Evolutionary conservation across 208 protist genomes (phyloP).

Genomic region (Acanthamoeba sp.): DNA sequence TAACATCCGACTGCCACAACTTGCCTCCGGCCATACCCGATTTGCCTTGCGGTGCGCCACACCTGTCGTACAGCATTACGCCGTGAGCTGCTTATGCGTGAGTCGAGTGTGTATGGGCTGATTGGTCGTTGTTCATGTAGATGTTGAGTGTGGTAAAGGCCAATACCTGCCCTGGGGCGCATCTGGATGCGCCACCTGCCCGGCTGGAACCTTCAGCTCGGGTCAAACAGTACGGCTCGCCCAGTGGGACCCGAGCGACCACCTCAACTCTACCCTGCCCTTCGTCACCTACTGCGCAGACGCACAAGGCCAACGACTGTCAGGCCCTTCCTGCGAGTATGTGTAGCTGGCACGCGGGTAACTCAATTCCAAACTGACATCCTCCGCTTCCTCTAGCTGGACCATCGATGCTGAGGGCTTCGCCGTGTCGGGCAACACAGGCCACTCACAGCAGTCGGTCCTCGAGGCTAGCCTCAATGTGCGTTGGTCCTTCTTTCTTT

Average conservation of each 20-base stretch:
- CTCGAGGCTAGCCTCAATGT: constrained; percentile 16
- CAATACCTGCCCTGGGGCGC: constrained; percentile 51
- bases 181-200: not conserved
- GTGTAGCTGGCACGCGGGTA: not conserved
- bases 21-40: not conserved
- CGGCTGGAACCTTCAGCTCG: constrained; percentile 40
- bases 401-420: not conserved
- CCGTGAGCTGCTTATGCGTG: not conserved
- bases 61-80: not conserved
- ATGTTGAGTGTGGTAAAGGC: not conserved
- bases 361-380: not conserved
- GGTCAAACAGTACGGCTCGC: not conserved
- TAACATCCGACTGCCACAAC: not conserved
- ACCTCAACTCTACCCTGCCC: constrained; percentile 19
- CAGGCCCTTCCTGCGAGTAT: not conserved
- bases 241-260: not conserved
- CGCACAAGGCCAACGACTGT: not conserved
- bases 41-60: constrained; percentile 16
- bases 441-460: not conserved
- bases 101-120: no score
- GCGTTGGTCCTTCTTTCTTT: not conserved
- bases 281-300: constrained; percentile 43
- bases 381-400: not conserved
- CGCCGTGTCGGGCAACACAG: constrained; percentile 11
- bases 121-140: no score